Base-by-base conservation (phyloP, 805 yeast species). In the Grigorovia yakushimaensis region DNA sequence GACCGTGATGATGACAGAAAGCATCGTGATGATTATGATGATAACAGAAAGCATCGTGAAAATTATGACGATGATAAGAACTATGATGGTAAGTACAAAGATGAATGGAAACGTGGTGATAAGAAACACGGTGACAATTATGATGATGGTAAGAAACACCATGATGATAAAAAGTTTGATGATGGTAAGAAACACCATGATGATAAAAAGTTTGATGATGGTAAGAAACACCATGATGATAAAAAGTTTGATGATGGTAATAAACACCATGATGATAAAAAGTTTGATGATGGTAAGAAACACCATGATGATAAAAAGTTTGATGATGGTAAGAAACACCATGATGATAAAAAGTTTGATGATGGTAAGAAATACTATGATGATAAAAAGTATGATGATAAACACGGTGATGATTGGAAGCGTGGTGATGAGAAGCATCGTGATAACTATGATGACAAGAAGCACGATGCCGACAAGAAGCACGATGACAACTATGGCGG, bases 271-370 rank as follows among this genome's bases (percentile, higher is more conserved):
- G 11, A n/a, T n/a, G 38, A 43, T 9, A 42, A 42, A 33, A 24
- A 24, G 27, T 9, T 7, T 24, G 27, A 46, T 2, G 15, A 30
- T 13, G 19, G 45, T 3, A 49, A 51, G 1, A 23, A 49, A 13
- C 37, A 47, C 41, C 10, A 47, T 22, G 41, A 48, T 15, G 41
- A 48, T 4, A 39, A 43, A 2, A 30, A 44, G n/a, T 13, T 38
- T 18, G 37, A 42, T 9, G 11, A n/a, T n/a, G 38, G 36, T 9
- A 42, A 42, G 19, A 24, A 24, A 9, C 27, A 24, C 9, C 9
- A 24, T 24, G 27, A 24, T 24, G 9, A 24, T 24, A 9, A 24
- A 24, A 24, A 24, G 6, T 24, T 7, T 24, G 27, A 9, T 24
- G 27, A 24, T 24, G 9, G 9, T 24, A 24, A 24, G 27, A 24